A percentile compares a stretch with the other conserved stretches of the same genome.
These are phyloP conservation scores for Eutrema salsugineum DNA, from an alignment of 441 rosid species.

Conservation along the genomic window DNA sequence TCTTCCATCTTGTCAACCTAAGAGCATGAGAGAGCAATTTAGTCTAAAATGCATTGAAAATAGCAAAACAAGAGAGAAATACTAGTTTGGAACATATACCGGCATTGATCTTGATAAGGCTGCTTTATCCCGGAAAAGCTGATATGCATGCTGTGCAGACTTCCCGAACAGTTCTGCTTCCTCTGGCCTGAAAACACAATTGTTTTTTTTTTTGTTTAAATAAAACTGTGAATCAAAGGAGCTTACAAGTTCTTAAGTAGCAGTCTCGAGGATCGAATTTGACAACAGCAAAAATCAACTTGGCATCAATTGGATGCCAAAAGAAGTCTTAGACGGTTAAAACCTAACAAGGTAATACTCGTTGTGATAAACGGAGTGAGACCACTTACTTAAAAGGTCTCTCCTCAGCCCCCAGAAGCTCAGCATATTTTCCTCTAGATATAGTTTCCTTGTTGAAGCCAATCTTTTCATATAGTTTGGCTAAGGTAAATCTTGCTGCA, in stretches of 20 bases:
- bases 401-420: slow-evolving; percentile 85
- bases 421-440: slow-evolving; percentile 95
- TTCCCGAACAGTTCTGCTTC: slow-evolving; percentile 88
- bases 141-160: slow-evolving; percentile 79
- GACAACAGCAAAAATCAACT: background rate
- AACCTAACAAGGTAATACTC: background rate
- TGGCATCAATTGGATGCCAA: slow-evolving; percentile 1
- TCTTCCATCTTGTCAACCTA: slow-evolving; percentile 93
- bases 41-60: background rate
- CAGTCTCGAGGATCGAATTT: background rate
- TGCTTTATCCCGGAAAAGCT: slow-evolving; percentile 85
- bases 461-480: slow-evolving; percentile 80
- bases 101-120: slow-evolving; percentile 88
- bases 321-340: background rate
- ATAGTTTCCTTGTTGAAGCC: slow-evolving; percentile 94
- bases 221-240: background rate
- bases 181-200: slow-evolving; percentile 57
- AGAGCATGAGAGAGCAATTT: background rate
- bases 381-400: slow-evolving; percentile 71
- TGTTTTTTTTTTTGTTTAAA: background rate
- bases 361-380: background rate
- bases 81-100: slow-evolving; percentile 37
- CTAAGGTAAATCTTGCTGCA: slow-evolving; percentile 81
- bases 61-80: background rate
- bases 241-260: background rate